A percentile compares a stretch with the other conserved stretches of the same genome.
These are phyloP conservation scores for Didymella pinodella DNA, from an alignment of 2,329 filamentous ascomycete genomes.

Conservation along the genomic window DNA sequence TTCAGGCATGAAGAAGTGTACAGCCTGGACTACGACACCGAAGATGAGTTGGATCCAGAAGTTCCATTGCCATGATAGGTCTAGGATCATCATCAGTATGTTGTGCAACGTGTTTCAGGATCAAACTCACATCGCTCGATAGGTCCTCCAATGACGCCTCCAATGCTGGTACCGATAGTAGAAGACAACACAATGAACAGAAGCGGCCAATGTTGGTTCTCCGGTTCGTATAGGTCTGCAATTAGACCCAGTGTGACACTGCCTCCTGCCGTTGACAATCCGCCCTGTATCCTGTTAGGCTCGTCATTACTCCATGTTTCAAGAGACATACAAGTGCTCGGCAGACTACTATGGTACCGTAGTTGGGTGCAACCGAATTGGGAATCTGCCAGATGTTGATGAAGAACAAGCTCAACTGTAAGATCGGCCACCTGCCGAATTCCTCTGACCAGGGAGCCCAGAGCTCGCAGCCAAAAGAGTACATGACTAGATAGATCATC, in stretches of 20 bases:
- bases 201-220: conserved; percentile 66
- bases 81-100: conserved; percentile 51
- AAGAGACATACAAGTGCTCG: conserved; percentile 61
- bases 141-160: conserved; percentile 70
- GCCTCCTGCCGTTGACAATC: conserved; percentile 63
- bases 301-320: conserved; percentile 6
- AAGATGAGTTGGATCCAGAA: conserved; percentile 88
- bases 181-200: conserved; percentile 61
- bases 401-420: conserved; percentile 67
- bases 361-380: conserved; percentile 68
- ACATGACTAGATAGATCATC: conserved; percentile 71
- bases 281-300: conserved; percentile 31
- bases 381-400: conserved; percentile 74
- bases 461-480: conserved; percentile 84
- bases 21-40: conserved; percentile 70
- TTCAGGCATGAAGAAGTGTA: conserved; percentile 75
- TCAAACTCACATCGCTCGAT: conserved; percentile 51
- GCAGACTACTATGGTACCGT: conserved; percentile 70
- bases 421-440: conserved; percentile 65
- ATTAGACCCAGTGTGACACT: conserved; percentile 70
- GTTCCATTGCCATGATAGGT: conserved; percentile 71
- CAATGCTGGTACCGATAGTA: conserved; percentile 75
- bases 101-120: conserved; percentile 58
- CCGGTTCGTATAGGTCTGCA: conserved; percentile 66
- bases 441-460: conserved; percentile 85